These are phyloP conservation scores for Pterocarpus macrocarpus DNA, from an alignment of 306 rosid genomes.

Conservation along the genomic window DNA sequence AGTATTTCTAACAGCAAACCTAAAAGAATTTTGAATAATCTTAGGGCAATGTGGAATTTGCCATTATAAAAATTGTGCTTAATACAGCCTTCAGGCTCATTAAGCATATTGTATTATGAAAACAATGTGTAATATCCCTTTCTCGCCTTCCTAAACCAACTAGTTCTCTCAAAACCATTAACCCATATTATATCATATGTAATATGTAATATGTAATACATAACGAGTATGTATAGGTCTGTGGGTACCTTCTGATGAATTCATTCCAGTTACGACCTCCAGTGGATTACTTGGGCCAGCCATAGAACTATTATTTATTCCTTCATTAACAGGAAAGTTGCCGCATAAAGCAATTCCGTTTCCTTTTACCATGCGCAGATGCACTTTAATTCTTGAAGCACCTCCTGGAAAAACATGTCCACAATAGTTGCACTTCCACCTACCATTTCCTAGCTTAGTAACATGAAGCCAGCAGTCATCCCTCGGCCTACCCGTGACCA, in stretches of 20 bases:
- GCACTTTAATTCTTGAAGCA: background rate
- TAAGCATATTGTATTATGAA: no score
- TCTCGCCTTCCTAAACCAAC: no score
- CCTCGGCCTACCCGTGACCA: slow-evolving; percentile 8
- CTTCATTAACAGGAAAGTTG: background rate
- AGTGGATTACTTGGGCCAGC: background rate
- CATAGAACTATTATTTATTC: background rate
- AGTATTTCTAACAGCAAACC: no score
- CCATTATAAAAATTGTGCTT: no score
- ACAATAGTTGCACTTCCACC: slow-evolving; percentile 4
- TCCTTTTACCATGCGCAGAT: background rate
- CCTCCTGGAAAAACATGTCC: background rate
- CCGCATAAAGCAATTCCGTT: background rate
- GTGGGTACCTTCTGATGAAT: background rate
- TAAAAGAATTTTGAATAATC: no score
- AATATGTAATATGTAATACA: no score
- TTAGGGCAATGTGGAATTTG: no score
- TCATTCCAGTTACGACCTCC: background rate
- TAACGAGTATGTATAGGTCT: no score
- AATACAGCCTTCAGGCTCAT: no score
- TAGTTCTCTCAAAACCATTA: no score
- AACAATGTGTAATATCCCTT: no score
- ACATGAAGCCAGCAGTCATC: slow-evolving; percentile 1
- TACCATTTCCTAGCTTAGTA: background rate
- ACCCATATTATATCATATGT: no score